These are phyloP conservation scores for Phellopilus nigrolimitatus DNA, from an alignment of 1,284 basidiomycete genomes.

Conservation along the genomic window DNA sequence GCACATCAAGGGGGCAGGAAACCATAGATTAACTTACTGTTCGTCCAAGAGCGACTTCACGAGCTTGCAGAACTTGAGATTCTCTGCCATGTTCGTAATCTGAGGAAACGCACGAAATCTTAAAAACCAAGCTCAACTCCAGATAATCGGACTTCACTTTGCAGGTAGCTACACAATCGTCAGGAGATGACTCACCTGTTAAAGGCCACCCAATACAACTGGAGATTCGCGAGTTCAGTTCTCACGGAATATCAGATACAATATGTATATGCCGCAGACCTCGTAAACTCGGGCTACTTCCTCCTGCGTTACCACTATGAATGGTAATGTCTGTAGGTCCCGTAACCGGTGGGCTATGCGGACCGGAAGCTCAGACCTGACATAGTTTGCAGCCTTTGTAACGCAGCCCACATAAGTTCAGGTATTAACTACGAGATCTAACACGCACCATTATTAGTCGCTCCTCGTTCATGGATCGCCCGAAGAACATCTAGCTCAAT, in stretches of 20 bases:
- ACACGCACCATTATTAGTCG: constrained; percentile 61
- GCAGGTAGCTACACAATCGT: not conserved
- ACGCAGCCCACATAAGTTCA: too few relatives aligned
- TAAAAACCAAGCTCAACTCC: not conserved
- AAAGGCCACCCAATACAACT: constrained; percentile 81
- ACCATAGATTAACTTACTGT: constrained; percentile 49
- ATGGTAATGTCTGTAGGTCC: constrained; percentile 83
- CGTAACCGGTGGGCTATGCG: constrained; percentile 85
- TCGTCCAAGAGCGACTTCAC: constrained; percentile 62
- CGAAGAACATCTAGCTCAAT: constrained; percentile 51
- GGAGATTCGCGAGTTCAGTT: constrained; percentile 30
- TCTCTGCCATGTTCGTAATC: constrained; percentile 72
- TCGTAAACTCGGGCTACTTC: constrained; percentile 83
- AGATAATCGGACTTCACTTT: not conserved
- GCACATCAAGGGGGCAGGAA: constrained; percentile 31
- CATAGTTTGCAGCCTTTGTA: constrained; percentile 79
- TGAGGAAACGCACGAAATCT: constrained; percentile 73
- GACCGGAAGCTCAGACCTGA: constrained; percentile 83
- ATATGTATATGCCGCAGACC: constrained; percentile 39
- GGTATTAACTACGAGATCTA: constrained; percentile 13
- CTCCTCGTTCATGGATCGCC: constrained; percentile 70
- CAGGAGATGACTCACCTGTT: constrained; percentile 52
- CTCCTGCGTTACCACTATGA: constrained; percentile 85
- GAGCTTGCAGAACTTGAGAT: constrained; percentile 75
- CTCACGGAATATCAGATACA: not conserved